Base-by-base conservation (phyloP, 805 yeast genomes). In the Wickerhamiella occidentalis region DNA sequence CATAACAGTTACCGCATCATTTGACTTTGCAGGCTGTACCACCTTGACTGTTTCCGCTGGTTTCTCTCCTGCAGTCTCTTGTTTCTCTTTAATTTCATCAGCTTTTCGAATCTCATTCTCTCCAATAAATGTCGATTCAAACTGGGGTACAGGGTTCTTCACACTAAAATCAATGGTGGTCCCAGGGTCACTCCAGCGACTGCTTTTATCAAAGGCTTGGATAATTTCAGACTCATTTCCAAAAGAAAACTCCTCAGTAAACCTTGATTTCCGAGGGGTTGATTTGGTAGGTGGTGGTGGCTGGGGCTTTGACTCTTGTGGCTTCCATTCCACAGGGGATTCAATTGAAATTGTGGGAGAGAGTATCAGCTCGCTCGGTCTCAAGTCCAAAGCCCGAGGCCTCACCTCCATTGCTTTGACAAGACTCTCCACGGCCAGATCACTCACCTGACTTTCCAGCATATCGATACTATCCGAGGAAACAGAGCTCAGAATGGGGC, bases 81-180 rank as follows among this genome's bases (percentile, higher is more conserved):
- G 28, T 25, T 6, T 25, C 28, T 6, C 28, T 25, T 29, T 11
- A 29, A 13, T 29, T 29, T 29, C 33, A 6, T 29, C 11, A 29
- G 11, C 33, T 29, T 12, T 8, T 23, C 26, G 26, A 23, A 19
- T 15, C n/a, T 22, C 26, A 19, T 12, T 21, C 5, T 38, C 42
- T 6, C 42, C 42, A 21, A 38, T 18, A 43, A 43, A 43, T 3
- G 47, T 43, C 17, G 47, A 43, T 19, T 43, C 47, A 17, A 23
- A 33, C n/a, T 19, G 11, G 12, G 42, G 42, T 21, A 38, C 42
- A 4, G 42, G 42, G 26, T 21, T 38, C 19, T 17, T 33, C 21
- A 33, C 38, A 17, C 38, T 33, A 11, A 33, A 33, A 15, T 33
- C 38, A 11, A 33, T n/a, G 15, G n/a, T n/a, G 15, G n/a, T n/a